Evolutionary conservation across 192 early-diverging fungal species (phyloP), one percentile per base, ranked within the genome.

Genomic region (Chytriomyces sp.): DNA sequence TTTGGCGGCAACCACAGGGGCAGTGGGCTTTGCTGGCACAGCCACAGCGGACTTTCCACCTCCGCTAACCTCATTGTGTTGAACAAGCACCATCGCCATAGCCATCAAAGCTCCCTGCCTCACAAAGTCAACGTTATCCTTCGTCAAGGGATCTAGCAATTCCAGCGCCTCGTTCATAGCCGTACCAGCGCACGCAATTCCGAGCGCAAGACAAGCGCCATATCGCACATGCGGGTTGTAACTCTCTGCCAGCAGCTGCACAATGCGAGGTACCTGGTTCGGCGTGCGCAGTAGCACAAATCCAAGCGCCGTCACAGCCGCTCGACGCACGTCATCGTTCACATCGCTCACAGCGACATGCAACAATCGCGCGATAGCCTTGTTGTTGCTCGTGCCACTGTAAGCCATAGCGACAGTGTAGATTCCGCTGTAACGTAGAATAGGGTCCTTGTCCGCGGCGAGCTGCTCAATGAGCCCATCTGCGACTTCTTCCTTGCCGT

Each of bases 171-270:
- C 95, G 70, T 83, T 77, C 58, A 91, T 89, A 8, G 94, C 96
- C 5, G 96, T 95, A 37, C 96, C 96, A 12, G 98, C 96, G 49
- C 96, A 99, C 28, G 96, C 92, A 77, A 99, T 97, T 58, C 96
- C 98, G 37, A 99, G 85, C 17, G 98, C 98, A 56, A 98, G 75
- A 40, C 94, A 92, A 5, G 96, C 95, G 36, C 98, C 98, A 72
- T 97, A 94, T 12, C 98, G 92, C 30, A 99, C 98, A 69, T 99
- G 95, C 52, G 98, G 96, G 83, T 99, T 99, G 81, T 93, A 99
- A 80, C 94, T 96, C 80, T 99, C 95, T 33, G 95, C 89, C 38
- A 99, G 83, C 5, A 98, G 86, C 87, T 99, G 94, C 22, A 99
- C 98, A 73, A 99, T 90, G 32, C 96, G 87, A n/a, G 98, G 98